Evolutionary conservation across 768 basidiomycete species (phyloP).

Genomic region (Tulasnella sp.): DNA sequence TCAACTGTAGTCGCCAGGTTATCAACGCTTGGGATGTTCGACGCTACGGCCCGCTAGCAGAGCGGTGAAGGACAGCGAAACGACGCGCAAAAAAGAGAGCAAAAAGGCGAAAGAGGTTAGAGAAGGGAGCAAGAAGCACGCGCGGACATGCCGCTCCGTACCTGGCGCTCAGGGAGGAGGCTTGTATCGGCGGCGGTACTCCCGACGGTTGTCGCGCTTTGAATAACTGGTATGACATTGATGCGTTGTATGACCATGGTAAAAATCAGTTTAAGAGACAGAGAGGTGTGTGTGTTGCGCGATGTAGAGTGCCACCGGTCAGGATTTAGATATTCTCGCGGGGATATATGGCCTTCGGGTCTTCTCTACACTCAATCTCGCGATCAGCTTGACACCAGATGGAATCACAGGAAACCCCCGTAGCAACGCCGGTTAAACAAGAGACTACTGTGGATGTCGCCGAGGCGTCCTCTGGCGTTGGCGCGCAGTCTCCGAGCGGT

Average conservation of each 20-base stretch:
- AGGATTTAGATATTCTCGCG: no score
- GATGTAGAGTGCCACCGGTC: no score
- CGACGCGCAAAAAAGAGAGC: not conserved
- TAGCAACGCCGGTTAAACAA: no score
- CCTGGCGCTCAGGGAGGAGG: no score
- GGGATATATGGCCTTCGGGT: no score
- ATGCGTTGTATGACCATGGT: slow-evolving; percentile 15
- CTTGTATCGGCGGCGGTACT: not conserved
- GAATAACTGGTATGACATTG: slow-evolving; percentile 1
- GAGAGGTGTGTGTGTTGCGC: not conserved
- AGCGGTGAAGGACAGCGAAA: not conserved
- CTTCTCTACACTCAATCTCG: no score
- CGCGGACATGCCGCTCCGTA: no score
- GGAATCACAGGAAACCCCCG: no score
- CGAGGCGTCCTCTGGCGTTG: no score
- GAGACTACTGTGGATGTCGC: no score
- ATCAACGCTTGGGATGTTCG: not conserved
- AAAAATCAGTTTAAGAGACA: not conserved
- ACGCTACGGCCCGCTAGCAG: not conserved
- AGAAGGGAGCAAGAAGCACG: not conserved
- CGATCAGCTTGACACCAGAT: no score
- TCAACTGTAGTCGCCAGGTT: slow-evolving; percentile 4
- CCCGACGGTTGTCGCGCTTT: not conserved
- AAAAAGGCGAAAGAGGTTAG: not conserved
- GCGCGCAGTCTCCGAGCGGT: no score